These are phyloP conservation scores for Penicillium samsonianum DNA, from an alignment of 495 filamentous ascomycete species.

Conservation along the genomic window DNA sequence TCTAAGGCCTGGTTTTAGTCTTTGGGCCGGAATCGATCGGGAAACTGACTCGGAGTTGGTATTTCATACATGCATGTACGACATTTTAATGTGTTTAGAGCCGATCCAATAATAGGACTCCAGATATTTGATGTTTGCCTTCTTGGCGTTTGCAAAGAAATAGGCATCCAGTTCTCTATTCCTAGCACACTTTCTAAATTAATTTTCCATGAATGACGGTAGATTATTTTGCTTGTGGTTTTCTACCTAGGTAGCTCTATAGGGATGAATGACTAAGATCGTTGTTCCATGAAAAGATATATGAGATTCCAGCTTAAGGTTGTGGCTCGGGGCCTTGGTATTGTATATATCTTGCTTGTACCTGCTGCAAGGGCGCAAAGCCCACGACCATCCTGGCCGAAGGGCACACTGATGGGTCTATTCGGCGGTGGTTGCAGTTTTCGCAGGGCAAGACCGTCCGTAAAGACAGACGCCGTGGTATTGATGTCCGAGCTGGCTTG, in stretches of 20 bases:
- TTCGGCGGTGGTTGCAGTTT: background rate
- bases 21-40: conserved; percentile 4
- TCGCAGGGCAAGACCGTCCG: background rate
- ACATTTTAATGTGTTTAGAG: background rate
- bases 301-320: background rate
- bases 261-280: background rate
- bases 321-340: background rate
- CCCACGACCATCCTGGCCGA: background rate
- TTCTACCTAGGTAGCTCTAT: background rate
- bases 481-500: background rate
- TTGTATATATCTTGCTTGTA: background rate
- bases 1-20: background rate
- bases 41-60: background rate
- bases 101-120: background rate
- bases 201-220: background rate
- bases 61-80: background rate
- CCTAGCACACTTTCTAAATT: background rate
- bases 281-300: background rate
- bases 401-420: background rate
- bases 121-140: background rate
- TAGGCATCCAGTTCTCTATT: background rate
- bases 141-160: background rate
- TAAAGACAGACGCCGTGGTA: background rate
- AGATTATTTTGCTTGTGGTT: background rate
- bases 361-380: background rate